Evolutionary conservation across 192 early-diverging fungal genomes (phyloP).

Genomic region (Coemansia sp.): DNA sequence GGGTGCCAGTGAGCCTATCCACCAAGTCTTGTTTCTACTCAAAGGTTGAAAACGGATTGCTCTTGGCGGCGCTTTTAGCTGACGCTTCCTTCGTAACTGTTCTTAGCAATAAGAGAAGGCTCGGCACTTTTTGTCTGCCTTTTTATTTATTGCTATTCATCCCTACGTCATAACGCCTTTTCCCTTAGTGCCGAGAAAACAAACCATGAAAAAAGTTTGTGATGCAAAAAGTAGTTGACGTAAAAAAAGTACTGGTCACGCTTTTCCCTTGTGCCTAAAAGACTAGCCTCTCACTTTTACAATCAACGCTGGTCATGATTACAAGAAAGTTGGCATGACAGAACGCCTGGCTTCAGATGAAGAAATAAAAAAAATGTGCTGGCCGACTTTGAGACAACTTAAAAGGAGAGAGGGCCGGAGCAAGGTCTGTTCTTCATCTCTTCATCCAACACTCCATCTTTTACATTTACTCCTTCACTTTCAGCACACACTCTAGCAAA

Average conservation of each 20-base stretch:
- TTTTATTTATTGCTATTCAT: background rate
- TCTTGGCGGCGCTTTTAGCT: background rate
- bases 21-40: background rate
- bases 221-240: background rate
- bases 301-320: background rate
- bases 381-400: conserved; percentile 2
- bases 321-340: background rate
- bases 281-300: background rate
- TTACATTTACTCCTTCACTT: background rate
- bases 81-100: background rate
- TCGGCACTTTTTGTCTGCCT: background rate
- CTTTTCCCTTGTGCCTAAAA: conserved; percentile 2
- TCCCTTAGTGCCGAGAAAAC: background rate
- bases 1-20: background rate
- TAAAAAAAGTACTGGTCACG: background rate
- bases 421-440: background rate
- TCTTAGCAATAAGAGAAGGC: too few species aligned
- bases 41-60: too few species aligned
- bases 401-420: background rate
- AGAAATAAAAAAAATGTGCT: background rate
- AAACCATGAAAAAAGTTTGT: background rate
- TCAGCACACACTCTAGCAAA: background rate
- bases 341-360: background rate
- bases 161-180: background rate
- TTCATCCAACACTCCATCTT: background rate